A percentile compares a stretch with the other conserved stretches of the same genome.
Conservation (phyloP, 164 flowering plant species). For the Tetracentron sinense region DNA sequence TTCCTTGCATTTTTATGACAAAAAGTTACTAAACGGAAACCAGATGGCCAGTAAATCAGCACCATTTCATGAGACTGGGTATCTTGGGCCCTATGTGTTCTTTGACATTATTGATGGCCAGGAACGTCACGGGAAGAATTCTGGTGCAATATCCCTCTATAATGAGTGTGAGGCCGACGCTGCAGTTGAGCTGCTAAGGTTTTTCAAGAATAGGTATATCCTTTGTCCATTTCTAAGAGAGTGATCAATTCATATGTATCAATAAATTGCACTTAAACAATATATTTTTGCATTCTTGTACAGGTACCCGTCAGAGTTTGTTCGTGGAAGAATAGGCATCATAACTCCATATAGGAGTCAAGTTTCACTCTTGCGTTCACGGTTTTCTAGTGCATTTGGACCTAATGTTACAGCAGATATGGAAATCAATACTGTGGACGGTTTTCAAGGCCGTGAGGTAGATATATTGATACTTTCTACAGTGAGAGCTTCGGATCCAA, state of each 20-base stretch:
- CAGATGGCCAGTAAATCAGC: slow-evolving; percentile 51
- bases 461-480: slow-evolving; percentile 89
- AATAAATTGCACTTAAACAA: neutral
- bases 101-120: slow-evolving; percentile 81
- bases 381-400: slow-evolving; percentile 75
- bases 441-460: slow-evolving; percentile 97
- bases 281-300: slow-evolving; percentile 9
- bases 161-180: slow-evolving; percentile 87
- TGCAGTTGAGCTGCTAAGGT: slow-evolving; percentile 67
- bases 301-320: slow-evolving; percentile 78
- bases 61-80: slow-evolving; percentile 58
- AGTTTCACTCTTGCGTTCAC: slow-evolving; percentile 72
- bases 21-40: slow-evolving; percentile 71
- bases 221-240: neutral
- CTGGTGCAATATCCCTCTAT: slow-evolving; percentile 61
- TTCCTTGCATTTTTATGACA: slow-evolving; percentile 82
- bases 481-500: slow-evolving; percentile 61
- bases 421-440: slow-evolving; percentile 96
- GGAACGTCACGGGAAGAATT: slow-evolving; percentile 58
- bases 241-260: neutral
- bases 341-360: slow-evolving; percentile 89
- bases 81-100: slow-evolving; percentile 84
- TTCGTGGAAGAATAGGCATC: slow-evolving; percentile 74
- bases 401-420: slow-evolving; percentile 56
- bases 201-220: slow-evolving; percentile 65